Conservation (phyloP, 2,329 filamentous ascomycete genomes). For the Pyrenophora graminea region DNA sequence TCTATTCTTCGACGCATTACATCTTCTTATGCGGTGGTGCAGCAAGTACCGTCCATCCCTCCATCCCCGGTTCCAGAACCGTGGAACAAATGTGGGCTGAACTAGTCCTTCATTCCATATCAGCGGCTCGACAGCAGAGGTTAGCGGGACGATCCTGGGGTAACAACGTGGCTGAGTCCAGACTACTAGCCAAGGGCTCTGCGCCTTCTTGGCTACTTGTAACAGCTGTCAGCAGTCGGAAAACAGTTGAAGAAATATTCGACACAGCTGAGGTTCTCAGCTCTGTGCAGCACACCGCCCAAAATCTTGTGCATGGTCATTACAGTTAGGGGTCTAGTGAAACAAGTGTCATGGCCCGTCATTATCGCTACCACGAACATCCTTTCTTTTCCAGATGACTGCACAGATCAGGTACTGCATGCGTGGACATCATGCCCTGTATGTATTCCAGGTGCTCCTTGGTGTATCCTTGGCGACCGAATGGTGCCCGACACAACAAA, state of each 20-base stretch:
- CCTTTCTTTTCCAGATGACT: constrained; percentile 4
- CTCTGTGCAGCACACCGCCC: not conserved
- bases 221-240: constrained; percentile 11
- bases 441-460: constrained; percentile 7
- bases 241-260: constrained; percentile 1
- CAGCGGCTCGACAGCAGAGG: constrained; percentile 1
- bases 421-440: constrained; percentile 2
- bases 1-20: not conserved
- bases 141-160: constrained; percentile 22
- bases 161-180: constrained; percentile 41
- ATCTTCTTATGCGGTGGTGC: not conserved
- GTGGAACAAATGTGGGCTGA: constrained; percentile 1
- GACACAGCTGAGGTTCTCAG: not conserved
- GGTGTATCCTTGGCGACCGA: constrained; percentile 3
- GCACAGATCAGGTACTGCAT: constrained; percentile 1
- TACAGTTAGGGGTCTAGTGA: constrained; percentile 4
- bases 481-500: constrained; percentile 3
- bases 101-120: constrained; percentile 6
- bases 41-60: not conserved
- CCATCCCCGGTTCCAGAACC: not conserved
- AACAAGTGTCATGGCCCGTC: constrained; percentile 5
- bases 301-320: not conserved
- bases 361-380: constrained; percentile 9
- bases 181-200: constrained; percentile 36
- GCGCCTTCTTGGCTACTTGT: constrained; percentile 34